A percentile compares a stretch with the other conserved stretches of the same genome.
Conservation (phyloP, 495 filamentous ascomycete genomes). For the Aspergillus wentii region DNA sequence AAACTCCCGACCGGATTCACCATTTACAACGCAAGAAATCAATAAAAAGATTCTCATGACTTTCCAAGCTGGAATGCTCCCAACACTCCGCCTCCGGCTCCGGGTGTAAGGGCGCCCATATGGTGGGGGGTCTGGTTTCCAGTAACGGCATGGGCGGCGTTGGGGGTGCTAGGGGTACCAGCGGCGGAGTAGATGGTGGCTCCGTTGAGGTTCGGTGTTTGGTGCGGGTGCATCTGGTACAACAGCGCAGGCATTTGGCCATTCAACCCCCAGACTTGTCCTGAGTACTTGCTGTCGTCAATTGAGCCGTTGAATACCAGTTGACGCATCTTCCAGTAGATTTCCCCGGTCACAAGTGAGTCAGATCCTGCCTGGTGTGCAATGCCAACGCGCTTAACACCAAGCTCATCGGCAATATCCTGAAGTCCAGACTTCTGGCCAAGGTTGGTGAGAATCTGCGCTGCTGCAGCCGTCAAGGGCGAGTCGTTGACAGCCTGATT, state of each 20-base stretch:
- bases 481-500: slow-evolving; percentile 54
- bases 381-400: slow-evolving; percentile 76
- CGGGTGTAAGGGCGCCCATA: slow-evolving; percentile 64
- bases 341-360: slow-evolving; percentile 84
- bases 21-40: slow-evolving; percentile 4
- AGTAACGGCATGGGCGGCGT: slow-evolving; percentile 47
- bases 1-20: slow-evolving; percentile 21
- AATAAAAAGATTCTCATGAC: slow-evolving; percentile 19
- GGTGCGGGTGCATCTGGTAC: slow-evolving; percentile 39
- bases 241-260: slow-evolving; percentile 48
- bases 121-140: slow-evolving; percentile 54
- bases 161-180: slow-evolving; percentile 70
- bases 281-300: slow-evolving; percentile 64
- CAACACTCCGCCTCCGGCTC: slow-evolving; percentile 58
- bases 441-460: slow-evolving; percentile 69
- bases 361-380: slow-evolving; percentile 91
- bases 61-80: slow-evolving; percentile 39
- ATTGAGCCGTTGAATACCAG: slow-evolving; percentile 81
- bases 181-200: slow-evolving; percentile 51
- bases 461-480: slow-evolving; percentile 56
- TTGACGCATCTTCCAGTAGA: slow-evolving; percentile 85
- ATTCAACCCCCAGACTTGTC: slow-evolving; percentile 86
- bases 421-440: slow-evolving; percentile 86
- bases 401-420: slow-evolving; percentile 88
- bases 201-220: slow-evolving; percentile 53